A percentile compares a stretch with the other conserved stretches of the same genome.
phyloP scores from a whole-genome alignment of 129 eudicot genomes.

The Cynara cardunculus region DNA sequence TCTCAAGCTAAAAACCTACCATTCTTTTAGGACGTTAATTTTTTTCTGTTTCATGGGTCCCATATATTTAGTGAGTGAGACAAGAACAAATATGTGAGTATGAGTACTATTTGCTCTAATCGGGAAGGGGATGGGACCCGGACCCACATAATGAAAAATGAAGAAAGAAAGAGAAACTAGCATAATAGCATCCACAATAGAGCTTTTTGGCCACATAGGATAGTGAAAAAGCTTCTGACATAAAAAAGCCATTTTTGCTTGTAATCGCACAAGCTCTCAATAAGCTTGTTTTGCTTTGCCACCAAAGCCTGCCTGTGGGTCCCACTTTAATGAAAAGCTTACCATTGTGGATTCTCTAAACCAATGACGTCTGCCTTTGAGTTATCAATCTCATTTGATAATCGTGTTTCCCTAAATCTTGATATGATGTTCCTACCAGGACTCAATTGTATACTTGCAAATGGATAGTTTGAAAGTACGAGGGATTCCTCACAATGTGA shows the following conservation, averaged over 20 bases:
- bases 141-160: not conserved
- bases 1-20: not conserved
- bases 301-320: not conserved
- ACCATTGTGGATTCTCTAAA: not conserved
- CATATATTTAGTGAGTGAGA: not conserved
- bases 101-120: not conserved
- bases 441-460: conserved; percentile 50
- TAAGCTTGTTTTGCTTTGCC: not conserved
- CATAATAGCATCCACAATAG: not conserved
- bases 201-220: not conserved
- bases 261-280: no score
- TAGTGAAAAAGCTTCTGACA: not conserved
- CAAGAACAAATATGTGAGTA: conserved; percentile 11
- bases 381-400: not conserved
- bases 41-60: conserved; percentile 11
- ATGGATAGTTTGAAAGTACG: conserved; percentile 78
- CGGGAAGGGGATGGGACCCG: not conserved
- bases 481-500: conserved; percentile 64
- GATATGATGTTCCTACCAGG: conserved; percentile 44
- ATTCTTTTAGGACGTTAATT: not conserved
- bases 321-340: not conserved
- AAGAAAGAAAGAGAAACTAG: not conserved
- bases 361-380: not conserved
- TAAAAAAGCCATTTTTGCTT: no score
- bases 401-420: not conserved